Evolutionary conservation across 2,329 filamentous ascomycete species (phyloP), one percentile per base, ranked within the genome.

Genomic region (Colletotrichum incanum): DNA sequence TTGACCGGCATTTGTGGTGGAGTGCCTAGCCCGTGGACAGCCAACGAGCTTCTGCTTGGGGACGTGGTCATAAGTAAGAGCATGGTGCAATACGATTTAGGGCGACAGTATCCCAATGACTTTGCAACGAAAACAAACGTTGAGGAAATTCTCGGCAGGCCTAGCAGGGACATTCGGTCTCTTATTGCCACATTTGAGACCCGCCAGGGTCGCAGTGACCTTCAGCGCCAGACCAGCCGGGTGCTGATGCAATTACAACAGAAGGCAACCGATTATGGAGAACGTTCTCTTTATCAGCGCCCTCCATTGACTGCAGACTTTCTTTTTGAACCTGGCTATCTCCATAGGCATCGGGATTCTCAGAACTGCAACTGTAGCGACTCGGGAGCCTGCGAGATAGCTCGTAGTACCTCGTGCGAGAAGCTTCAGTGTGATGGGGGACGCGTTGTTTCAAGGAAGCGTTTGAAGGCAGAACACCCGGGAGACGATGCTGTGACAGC

Each of bases 11-110:
- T 50, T 12, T 50, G 47, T 9, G 47, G 47, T 7, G 47, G 47
- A 5, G 59, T 37, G 0, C 5, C 26, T 0, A 39, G 11, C 11
- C 1, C 41, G 0, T 1, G 45, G 0, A 2, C 23, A 8, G 23
- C 9, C 0, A 9, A 26, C 12, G 75, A 78, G 45, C 62, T 77
- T 0, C 26, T 80, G 0, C 72, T 83, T 0, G 82, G 82, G 2
- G 81, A 84, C 54, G 80, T 84, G 0, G 70, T 83, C 8, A 74
- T 81, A 39, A 80, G 79, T 62, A 76, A 75, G 2, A 74, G 54
- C 3, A 47, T 82, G 28, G 28, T 81, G 14, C 76, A 80, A 67
- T 78, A 80, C 34, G 78, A 80, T 28, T 73, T 77, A 3, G 77
- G 78, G 5, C 67, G 75, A 1, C 76, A 74, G 26, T 77, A 78